Base-by-base conservation (phyloP, 2,329 filamentous ascomycete genomes). In the Ciborinia camelliae region DNA sequence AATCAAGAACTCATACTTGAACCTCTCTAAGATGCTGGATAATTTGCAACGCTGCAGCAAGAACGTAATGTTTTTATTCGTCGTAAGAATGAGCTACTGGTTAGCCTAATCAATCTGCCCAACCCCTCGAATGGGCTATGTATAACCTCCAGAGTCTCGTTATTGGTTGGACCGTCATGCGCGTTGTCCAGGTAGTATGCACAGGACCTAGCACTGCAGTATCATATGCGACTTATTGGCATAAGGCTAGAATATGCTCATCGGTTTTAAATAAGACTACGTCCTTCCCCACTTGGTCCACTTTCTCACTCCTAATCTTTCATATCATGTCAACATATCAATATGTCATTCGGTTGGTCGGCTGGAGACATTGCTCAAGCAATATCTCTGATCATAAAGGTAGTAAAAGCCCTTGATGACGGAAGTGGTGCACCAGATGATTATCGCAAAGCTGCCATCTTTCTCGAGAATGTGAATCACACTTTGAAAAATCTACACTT, bases 291-390 rank as follows among this genome's bases (percentile, higher is more conserved):
- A 26, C 23, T 26, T 12, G 23, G 18, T 20, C 35, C 23, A 5
- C 8, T 54, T 12, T 9, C n/a, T 54, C 15, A 18, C 18, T 23
- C 14, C 2, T 54, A 0, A 47, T 23, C n/a, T 23, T 39, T 23
- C 32, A 15, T 7, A 39, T 39, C 32, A 18, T 23, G 8, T 26
- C n/a, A 39, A 39, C 4, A 54, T 2, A 9, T 9, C n/a, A 47
- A 1, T 5, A 66, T 67, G 66, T 66, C 66, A 3, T 67, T 67
- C 43, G 66, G 64, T 10, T 67, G 66, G 64, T 67, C 66, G 8
- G 64, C 64, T 23, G 59, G 63, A 15, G 59, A 66, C 59, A 64
- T 66, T 41, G 59, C 60, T 9, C 30, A 65, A 26, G 64, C 64
- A 14, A 50, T 66, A 30, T 32, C 48, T n/a, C 10, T 59, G 4